phyloP scores from a whole-genome alignment of 768 basidiomycete species.

The Tricholomella constricta region DNA sequence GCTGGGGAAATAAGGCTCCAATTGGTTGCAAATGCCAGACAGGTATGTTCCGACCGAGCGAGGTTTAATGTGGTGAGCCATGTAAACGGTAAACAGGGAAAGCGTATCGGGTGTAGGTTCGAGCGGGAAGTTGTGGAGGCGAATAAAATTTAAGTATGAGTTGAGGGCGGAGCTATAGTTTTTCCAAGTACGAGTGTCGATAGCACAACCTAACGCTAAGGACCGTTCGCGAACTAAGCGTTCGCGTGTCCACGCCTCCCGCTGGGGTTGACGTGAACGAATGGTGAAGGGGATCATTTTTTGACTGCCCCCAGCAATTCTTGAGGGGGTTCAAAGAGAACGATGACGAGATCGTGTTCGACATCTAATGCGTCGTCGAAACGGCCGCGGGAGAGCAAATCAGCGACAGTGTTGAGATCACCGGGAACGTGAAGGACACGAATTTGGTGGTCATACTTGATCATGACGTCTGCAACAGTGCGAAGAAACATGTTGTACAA shows the following conservation, averaged over 20 bases:
- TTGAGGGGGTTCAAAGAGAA: slow-evolving; percentile 23
- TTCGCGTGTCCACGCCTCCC: slow-evolving; percentile 32
- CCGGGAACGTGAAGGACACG: slow-evolving; percentile 18
- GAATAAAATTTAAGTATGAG: slow-evolving; percentile 25
- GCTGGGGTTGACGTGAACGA: slow-evolving; percentile 23
- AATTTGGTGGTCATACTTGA: slow-evolving; percentile 9
- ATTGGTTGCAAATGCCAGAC: neutral
- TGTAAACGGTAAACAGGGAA: no score
- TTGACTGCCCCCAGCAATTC: slow-evolving; percentile 31
- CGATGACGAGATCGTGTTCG: neutral
- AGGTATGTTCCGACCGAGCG: neutral
- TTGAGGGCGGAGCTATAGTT: slow-evolving; percentile 32
- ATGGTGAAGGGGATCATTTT: slow-evolving; percentile 20
- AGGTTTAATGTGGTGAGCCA: neutral
- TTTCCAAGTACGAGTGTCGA: no score
- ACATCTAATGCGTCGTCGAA: neutral
- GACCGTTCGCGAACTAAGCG: neutral
- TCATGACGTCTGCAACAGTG: slow-evolving; percentile 13
- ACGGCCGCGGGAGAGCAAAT: slow-evolving; percentile 23
- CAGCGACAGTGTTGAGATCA: slow-evolving; percentile 24
- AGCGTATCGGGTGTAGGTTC: neutral
- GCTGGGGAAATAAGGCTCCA: neutral
- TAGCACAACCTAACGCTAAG: slow-evolving; percentile 16
- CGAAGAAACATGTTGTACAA: slow-evolving; percentile 20
- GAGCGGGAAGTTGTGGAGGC: slow-evolving; percentile 6